These are phyloP conservation scores for Cutaneotrichosporon daszewskae DNA, from an alignment of 1,284 basidiomycete genomes.

Conservation along the genomic window DNA sequence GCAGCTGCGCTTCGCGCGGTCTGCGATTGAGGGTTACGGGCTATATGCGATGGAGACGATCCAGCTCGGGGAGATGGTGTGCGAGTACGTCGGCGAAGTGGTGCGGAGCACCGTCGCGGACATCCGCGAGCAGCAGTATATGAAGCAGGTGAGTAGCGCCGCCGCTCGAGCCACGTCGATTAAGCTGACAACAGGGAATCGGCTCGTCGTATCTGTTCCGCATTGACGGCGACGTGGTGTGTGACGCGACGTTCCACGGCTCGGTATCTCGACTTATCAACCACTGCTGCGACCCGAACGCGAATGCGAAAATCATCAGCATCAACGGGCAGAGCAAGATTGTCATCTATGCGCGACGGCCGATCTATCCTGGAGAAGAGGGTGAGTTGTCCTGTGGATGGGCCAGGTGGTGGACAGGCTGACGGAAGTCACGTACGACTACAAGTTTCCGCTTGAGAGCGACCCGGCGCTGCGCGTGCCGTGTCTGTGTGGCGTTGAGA, in stretches of 20 bases:
- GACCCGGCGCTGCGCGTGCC: constrained; percentile 56
- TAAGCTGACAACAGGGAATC: no score
- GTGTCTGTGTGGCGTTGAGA: constrained; percentile 77
- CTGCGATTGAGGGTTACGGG: constrained; percentile 97
- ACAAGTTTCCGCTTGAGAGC: constrained; percentile 43
- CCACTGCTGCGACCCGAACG: constrained; percentile 94
- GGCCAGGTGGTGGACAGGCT: not conserved
- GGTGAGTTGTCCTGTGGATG: constrained; percentile 76
- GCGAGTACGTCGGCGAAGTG: constrained; percentile 98
- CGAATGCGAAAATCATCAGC: constrained; percentile 96
- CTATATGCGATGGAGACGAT: constrained; percentile 94
- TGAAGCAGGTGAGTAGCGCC: no score
- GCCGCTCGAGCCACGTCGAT: no score
- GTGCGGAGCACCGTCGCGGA: constrained; percentile 94
- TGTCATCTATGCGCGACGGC: constrained; percentile 94
- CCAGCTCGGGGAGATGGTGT: constrained; percentile 93
- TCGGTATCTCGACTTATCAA: constrained; percentile 96
- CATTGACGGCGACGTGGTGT: constrained; percentile 85
- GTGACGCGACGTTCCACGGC: constrained; percentile 98
- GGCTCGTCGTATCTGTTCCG: constrained; percentile 91
- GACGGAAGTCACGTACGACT: constrained; percentile 32
- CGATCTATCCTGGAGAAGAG: constrained; percentile 88
- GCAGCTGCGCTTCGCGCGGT: constrained; percentile 89
- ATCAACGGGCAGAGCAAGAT: constrained; percentile 95
- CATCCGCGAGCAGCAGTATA: constrained; percentile 92